Evolutionary conservation across 257 asterid species (phyloP), one percentile per base, ranked within the genome.

Genomic region (Plantago ovata): DNA sequence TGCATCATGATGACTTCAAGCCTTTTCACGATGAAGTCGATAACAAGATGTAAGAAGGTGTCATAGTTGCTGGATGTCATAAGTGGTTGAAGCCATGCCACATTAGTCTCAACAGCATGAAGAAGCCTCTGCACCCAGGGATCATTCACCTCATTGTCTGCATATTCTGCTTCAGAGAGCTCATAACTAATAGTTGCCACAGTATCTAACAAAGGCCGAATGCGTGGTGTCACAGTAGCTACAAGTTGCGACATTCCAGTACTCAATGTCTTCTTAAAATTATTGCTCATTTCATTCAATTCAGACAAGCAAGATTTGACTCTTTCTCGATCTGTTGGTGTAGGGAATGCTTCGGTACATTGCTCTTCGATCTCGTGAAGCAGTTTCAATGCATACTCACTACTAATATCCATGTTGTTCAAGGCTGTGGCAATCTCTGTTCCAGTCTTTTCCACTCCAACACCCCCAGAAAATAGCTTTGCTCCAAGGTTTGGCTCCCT

Each of bases 51-150:
- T 53, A 90, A 79, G 58, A 87, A 71, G 0, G 77, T 59, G 75
- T 90, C 98, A 15, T 84, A 90, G 54, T 90, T 90, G 78, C 78
- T 69, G 65, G 87, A 59, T 1, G 98, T 92, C 98, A 85, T 88
- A 43, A 80, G 58, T 0, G 94, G 75, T 67, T 85, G 98, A 69
- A 92, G 89, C 98, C 98, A 92, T 28, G 87, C 86, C 58, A 82
- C 89, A 57, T 82, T 92, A 71, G 64, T 74, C 66, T 86, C 98
- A 45, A 86, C 97, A 56, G 81, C 83, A 73, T 86, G 98, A 57
- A 92, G 98, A 58, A 92, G 95, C 75, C 97, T 74, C 60, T 88
- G 98, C 58, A 92, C 95, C 98, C 98, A 92, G 15, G 98, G 96
- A 62, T 92, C 98, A 59, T 92, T 92, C 63, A 86, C 84, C 85